Base-by-base conservation (phyloP, 805 yeast genomes). In the Kodamaea laetipori region DNA sequence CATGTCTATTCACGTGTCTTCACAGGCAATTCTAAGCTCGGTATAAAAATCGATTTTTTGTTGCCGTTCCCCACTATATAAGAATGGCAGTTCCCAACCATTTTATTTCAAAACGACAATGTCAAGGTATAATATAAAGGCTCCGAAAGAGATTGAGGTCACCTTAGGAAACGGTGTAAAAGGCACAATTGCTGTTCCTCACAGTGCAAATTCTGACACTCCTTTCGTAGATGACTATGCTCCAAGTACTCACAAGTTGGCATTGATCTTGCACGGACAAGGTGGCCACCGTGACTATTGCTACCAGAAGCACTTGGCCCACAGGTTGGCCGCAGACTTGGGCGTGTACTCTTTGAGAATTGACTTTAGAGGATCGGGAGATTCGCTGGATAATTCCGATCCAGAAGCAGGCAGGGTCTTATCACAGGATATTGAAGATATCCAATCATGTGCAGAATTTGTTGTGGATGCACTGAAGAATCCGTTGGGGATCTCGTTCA, bases 331-430 rank as follows among this genome's bases (percentile, higher is more conserved):
- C 0, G 58, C 66, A 1, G 74, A 75, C 11, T 59, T 76, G 46
- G 95, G 95, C 0, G 67, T 80, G 44, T 80, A 73, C 56, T 77
- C 84, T 3, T 71, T 88, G 39, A 69, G 97, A 50, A 81, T 90
- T 52, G 97, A 90, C 62, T 90, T 90, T 55, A 73, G 97, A 43
- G 86, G 84, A 5, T 84, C 94, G 61, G 98, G 97, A 1, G 80
- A 77, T 45, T 86, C 95, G 3, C 83, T 77, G 17, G 81, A 72
- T 12, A 66, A 64, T 35, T 67, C 55, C 4, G 64, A 66, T 39
- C 53, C 57, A 2, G 25, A 48, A 1, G 37, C 40, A 1, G 92
- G 90, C 0, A 71, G 97, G 41, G 64, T 75, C 0, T 57, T 90
- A 3, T 62, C 57, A 0, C 82, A 79, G 46, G 97, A 90, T 61